phyloP scores from a whole-genome alignment of 2,329 filamentous ascomycete genomes.

The Volutella citrinella region DNA sequence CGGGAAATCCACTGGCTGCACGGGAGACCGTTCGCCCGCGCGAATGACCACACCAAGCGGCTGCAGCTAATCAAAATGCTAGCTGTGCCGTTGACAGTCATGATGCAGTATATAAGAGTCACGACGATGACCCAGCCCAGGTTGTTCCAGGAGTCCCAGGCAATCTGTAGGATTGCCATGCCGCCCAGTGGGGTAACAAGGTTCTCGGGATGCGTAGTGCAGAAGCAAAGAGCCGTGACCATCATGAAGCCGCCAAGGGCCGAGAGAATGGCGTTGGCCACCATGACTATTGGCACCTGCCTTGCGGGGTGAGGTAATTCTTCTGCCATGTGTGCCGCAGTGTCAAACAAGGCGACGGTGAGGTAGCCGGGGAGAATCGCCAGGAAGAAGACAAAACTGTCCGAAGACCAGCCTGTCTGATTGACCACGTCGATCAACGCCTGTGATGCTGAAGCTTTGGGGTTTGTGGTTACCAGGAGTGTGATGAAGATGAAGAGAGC shows the following conservation, averaged over 20 bases:
- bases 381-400: conserved; percentile 1
- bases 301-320: not conserved
- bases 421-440: conserved; percentile 3
- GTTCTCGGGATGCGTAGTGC: not conserved
- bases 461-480: not conserved
- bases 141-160: not conserved
- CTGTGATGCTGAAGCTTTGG: not conserved
- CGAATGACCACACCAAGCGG: conserved; percentile 2
- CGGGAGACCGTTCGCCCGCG: not conserved
- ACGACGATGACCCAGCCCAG: not conserved
- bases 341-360: not conserved
- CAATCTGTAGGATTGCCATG: not conserved
- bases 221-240: not conserved
- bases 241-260: not conserved
- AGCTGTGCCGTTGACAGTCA: not conserved
- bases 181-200: not conserved
- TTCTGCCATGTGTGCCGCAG: not conserved
- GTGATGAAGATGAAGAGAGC: conserved; percentile 1
- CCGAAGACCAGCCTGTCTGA: conserved; percentile 1
- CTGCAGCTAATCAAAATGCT: not conserved
- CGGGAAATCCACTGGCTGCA: not conserved
- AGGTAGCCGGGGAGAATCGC: not conserved
- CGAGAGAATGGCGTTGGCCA: not conserved
- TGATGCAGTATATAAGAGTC: not conserved
- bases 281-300: conserved; percentile 1